A percentile compares a stretch with the other conserved stretches of the same genome.
Conservation (phyloP, 108 stramenopile genomes). For the Conticribra guillardii region DNA sequence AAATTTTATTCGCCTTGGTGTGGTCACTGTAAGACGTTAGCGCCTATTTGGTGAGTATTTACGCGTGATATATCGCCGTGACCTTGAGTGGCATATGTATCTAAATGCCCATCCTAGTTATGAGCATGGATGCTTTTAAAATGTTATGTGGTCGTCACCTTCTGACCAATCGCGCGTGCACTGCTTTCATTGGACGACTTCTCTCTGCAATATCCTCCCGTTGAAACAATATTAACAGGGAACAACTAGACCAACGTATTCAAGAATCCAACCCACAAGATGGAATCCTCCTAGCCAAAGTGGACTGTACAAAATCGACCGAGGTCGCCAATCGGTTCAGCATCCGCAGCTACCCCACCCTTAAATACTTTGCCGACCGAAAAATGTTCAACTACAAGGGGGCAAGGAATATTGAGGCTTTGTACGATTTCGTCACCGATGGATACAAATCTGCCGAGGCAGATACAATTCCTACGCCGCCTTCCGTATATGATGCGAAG, state of each 20-base stretch:
- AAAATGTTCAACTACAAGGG: constrained; percentile 60
- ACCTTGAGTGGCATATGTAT: neutral
- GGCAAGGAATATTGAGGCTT: constrained; percentile 30
- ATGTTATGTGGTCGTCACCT: no score
- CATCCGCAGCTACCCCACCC: constrained; percentile 47
- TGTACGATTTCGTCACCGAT: constrained; percentile 48
- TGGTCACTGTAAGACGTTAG: constrained; percentile 51
- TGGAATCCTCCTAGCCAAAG: constrained; percentile 59
- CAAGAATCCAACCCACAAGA: constrained; percentile 30
- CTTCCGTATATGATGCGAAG: constrained; percentile 35
- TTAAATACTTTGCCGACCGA: constrained; percentile 63
- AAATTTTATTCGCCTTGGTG: constrained; percentile 65
- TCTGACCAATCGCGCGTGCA: no score
- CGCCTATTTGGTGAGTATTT: constrained; percentile 43
- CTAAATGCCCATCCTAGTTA: neutral
- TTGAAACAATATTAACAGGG: constrained; percentile 5
- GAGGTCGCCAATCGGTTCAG: constrained; percentile 56
- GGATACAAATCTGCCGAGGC: constrained; percentile 40
- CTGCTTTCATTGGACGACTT: no score
- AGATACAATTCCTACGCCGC: constrained; percentile 35
- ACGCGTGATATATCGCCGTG: neutral
- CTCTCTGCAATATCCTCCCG: no score
- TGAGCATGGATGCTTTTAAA: neutral
- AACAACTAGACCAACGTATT: constrained; percentile 38
- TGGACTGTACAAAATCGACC: constrained; percentile 51